Percentiles rank a stretch among this genome's conserved stretches.
Conservation (phyloP, 2,329 filamentous ascomycete genomes). For the Neoarthrinium moseri region DNA sequence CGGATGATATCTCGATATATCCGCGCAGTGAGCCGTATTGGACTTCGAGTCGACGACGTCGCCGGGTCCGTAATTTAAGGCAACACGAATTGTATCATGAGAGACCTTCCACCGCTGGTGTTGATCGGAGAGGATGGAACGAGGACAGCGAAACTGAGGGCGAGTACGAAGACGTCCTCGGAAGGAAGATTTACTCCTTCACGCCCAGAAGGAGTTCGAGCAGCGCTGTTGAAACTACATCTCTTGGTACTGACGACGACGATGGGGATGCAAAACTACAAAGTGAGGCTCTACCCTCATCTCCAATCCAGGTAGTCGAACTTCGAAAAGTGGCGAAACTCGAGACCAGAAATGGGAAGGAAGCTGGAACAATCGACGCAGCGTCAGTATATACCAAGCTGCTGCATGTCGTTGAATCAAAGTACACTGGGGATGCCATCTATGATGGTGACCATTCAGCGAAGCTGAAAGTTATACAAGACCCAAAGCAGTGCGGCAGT, state of each 20-base stretch:
- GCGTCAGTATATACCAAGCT: background rate
- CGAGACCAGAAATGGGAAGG: background rate
- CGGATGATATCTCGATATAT: too few species aligned
- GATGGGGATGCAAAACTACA: background rate
- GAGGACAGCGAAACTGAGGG: background rate
- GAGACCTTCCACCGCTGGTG: background rate
- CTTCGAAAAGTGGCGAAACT: background rate
- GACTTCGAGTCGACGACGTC: too few species aligned
- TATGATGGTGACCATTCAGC: conserved; percentile 33
- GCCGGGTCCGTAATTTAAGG: too few species aligned
- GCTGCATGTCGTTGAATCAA: conserved; percentile 28
- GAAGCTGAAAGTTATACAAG: conserved; percentile 33
- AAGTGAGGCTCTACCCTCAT: too few species aligned
- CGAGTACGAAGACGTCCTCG: background rate
- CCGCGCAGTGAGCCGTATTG: too few species aligned
- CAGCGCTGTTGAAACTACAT: background rate
- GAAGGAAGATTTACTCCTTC: background rate
- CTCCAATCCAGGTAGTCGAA: too few species aligned
- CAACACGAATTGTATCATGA: too few species aligned
- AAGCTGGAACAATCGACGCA: background rate
- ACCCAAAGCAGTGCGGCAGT: conserved; percentile 27
- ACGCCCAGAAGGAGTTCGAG: background rate
- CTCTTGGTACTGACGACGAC: background rate
- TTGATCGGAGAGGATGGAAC: too few species aligned
- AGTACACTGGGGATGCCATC: conserved; percentile 37